Evolutionary conservation across 768 basidiomycete species (phyloP).

Genomic region (Sporobolomyces roseus): DNA sequence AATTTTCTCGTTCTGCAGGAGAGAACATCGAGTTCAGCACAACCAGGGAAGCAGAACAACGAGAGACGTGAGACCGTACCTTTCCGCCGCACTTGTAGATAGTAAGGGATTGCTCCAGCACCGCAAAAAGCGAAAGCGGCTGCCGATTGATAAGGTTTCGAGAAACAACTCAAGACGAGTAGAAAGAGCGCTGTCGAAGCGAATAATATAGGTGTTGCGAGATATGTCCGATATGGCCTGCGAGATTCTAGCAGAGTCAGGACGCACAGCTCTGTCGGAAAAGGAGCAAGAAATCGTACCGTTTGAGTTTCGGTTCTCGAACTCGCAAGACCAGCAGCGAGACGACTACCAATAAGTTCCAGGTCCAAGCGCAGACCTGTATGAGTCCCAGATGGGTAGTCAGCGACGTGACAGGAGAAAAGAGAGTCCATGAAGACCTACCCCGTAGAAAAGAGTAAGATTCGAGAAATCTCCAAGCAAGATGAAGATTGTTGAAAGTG

Average conservation of each 20-base stretch:
- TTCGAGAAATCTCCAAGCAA: slow-evolving; percentile 37
- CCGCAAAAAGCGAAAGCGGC: slow-evolving; percentile 59
- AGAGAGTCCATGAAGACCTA: slow-evolving; percentile 77
- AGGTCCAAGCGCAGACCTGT: slow-evolving; percentile 48
- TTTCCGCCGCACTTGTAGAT: slow-evolving; percentile 22
- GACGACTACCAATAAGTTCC: slow-evolving; percentile 58
- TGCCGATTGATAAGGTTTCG: slow-evolving; percentile 81
- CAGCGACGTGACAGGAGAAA: neutral
- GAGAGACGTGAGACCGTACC: neutral
- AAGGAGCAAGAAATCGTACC: slow-evolving; percentile 51
- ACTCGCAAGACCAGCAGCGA: slow-evolving; percentile 81
- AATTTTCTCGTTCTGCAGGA: neutral
- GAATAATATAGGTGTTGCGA: slow-evolving; percentile 82
- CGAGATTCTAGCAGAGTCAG: neutral
- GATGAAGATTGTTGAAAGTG: slow-evolving; percentile 55
- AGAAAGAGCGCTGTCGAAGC: slow-evolving; percentile 85
- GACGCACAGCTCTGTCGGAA: neutral
- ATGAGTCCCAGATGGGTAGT: neutral
- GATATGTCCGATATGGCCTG: slow-evolving; percentile 89
- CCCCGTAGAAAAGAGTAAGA: slow-evolving; percentile 64
- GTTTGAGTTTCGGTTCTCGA: slow-evolving; percentile 82
- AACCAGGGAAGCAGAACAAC: neutral
- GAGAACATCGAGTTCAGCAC: neutral
- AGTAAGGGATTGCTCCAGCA: slow-evolving; percentile 30
- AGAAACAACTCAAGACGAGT: slow-evolving; percentile 88